A percentile compares a stretch with the other conserved stretches of the same genome.
phyloP scores from a whole-genome alignment of 2,329 filamentous ascomycete genomes.

The Sphaerulina populicola region DNA sequence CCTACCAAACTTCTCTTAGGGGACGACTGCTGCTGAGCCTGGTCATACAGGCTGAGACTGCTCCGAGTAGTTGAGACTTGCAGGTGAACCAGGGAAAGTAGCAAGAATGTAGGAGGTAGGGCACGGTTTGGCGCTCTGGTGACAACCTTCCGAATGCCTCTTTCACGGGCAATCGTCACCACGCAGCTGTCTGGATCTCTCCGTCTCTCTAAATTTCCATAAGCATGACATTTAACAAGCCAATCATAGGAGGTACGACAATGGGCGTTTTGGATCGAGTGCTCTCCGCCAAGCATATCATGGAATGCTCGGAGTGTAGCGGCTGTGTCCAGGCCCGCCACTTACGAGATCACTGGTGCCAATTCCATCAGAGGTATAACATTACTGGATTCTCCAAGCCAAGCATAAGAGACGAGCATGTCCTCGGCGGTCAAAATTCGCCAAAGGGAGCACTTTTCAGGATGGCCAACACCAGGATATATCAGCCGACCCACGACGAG shows the following conservation, averaged over 20 bases:
- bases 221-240: conserved; percentile 5
- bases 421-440: background rate
- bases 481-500: background rate
- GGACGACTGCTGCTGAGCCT: background rate
- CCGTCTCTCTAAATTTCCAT: background rate
- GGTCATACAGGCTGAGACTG: no score
- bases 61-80: background rate
- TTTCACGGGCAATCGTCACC: background rate
- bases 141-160: background rate
- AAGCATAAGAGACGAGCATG: background rate
- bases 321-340: conserved; percentile 16
- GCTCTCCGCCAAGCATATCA: conserved; percentile 4
- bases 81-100: background rate
- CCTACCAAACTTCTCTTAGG: background rate
- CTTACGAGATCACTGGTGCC: conserved; percentile 15
- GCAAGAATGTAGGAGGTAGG: background rate
- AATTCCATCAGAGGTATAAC: conserved; percentile 9
- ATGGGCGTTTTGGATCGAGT: background rate
- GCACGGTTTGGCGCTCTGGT: background rate
- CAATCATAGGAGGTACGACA: background rate
- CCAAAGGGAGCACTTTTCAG: background rate
- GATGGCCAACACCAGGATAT: background rate
- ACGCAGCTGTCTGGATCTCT: background rate
- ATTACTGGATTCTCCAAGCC: background rate
- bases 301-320: conserved; percentile 13